A percentile compares a stretch with the other conserved stretches of the same genome.
Evolutionary conservation across 176 grass and related monocot genomes (phyloP).

Genomic region (Aegilops longissima): DNA sequence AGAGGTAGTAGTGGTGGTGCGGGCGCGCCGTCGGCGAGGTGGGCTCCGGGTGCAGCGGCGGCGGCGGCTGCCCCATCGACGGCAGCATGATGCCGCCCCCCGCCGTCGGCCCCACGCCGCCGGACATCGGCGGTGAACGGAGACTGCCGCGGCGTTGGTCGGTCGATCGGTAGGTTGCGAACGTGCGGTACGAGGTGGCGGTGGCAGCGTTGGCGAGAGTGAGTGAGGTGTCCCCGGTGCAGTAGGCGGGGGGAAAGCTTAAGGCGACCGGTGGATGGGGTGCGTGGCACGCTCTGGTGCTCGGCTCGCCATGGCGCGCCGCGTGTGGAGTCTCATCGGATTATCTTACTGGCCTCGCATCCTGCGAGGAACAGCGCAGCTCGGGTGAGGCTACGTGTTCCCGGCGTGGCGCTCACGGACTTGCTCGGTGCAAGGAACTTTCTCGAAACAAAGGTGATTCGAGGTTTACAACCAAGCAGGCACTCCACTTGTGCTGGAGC

Average conservation of each 20-base stretch:
- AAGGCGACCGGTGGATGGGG: neutral
- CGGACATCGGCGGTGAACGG: conserved; percentile 31
- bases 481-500: neutral
- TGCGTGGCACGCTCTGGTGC: conserved; percentile 29
- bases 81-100: conserved; percentile 51
- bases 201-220: neutral
- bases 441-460: conserved; percentile 36
- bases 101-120: conserved; percentile 46
- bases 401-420: conserved; percentile 10
- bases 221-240: neutral
- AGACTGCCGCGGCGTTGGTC: neutral
- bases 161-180: neutral
- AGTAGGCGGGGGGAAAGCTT: neutral
- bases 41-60: conserved; percentile 42
- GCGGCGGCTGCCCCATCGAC: conserved; percentile 21
- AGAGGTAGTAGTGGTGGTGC: conserved; percentile 52
- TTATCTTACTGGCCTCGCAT: conserved; percentile 19
- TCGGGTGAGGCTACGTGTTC: conserved; percentile 39
- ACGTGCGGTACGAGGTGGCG: neutral
- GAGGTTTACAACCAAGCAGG: neutral
- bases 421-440: neutral
- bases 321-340: conserved; percentile 12
- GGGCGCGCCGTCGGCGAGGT: conserved; percentile 40
- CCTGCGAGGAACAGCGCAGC: neutral
- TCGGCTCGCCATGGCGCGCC: neutral